phyloP scores from a whole-genome alignment of 257 asterid genomes.

The Forsythia suspensa region DNA sequence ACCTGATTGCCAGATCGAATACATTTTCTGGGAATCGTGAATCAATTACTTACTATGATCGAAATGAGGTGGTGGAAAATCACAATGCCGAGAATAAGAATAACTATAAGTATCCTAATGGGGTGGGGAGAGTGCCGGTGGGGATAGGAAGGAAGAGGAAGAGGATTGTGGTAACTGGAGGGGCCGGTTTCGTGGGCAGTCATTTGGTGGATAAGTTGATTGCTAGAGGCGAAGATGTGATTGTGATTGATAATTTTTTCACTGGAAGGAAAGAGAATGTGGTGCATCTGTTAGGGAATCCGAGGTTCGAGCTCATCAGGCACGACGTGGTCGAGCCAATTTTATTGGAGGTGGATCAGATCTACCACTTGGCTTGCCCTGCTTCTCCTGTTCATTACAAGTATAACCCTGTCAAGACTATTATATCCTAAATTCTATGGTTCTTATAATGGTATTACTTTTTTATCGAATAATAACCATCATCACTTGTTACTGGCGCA shows the following conservation, averaged over 20 bases:
- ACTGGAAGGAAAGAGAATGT: constrained; percentile 77
- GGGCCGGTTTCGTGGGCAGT: constrained; percentile 78
- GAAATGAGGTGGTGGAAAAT: not conserved
- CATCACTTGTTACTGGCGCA: not conserved
- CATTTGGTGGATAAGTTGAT: constrained; percentile 76
- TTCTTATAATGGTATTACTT: not conserved
- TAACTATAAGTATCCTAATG: constrained; percentile 28
- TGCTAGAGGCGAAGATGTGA: constrained; percentile 74
- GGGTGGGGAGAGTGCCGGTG: constrained; percentile 65
- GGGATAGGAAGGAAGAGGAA: constrained; percentile 58
- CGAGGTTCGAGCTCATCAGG: constrained; percentile 72
- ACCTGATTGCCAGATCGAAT: too few species aligned
- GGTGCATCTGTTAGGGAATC: constrained; percentile 68
- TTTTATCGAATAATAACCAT: not conserved
- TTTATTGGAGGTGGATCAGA: constrained; percentile 50
- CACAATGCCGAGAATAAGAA: not conserved
- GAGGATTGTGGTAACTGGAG: constrained; percentile 71
- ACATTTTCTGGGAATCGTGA: constrained; percentile 14
- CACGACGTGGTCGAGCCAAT: constrained; percentile 57
- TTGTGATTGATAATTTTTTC: constrained; percentile 67
- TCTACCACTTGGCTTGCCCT: constrained; percentile 50
- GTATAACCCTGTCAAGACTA: constrained; percentile 75
- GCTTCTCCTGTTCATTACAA: constrained; percentile 72
- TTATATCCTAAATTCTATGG: constrained; percentile 54
- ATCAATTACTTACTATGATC: constrained; percentile 13